Evolutionary conservation across 2,329 filamentous ascomycete genomes (phyloP).

Genomic region (Alternaria tenuissima): DNA sequence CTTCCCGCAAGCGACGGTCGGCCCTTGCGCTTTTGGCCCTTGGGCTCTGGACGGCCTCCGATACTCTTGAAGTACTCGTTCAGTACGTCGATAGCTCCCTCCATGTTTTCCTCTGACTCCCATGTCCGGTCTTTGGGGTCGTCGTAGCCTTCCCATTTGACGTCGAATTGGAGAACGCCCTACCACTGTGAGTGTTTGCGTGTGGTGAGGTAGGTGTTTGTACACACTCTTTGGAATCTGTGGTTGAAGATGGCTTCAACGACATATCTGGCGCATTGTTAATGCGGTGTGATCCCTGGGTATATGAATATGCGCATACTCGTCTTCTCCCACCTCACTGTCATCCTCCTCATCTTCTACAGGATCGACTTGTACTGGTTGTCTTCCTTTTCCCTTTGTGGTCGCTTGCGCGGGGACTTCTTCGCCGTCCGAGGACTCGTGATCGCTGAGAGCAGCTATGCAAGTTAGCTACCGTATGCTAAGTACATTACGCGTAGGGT

Average conservation of each 20-base stretch:
- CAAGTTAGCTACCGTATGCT: slow-evolving; percentile 24
- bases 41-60: slow-evolving; percentile 68
- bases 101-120: slow-evolving; percentile 78
- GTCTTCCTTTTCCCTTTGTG: slow-evolving; percentile 22
- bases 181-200: slow-evolving; percentile 20
- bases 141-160: slow-evolving; percentile 84
- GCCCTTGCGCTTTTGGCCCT: slow-evolving; percentile 63
- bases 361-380: slow-evolving; percentile 11
- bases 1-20: slow-evolving; percentile 31
- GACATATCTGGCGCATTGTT: slow-evolving; percentile 65
- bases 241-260: slow-evolving; percentile 78
- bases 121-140: slow-evolving; percentile 75
- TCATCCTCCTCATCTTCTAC: slow-evolving; percentile 47
- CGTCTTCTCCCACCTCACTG: slow-evolving; percentile 45
- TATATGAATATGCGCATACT: slow-evolving; percentile 53
- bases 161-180: slow-evolving; percentile 64
- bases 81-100: slow-evolving; percentile 62
- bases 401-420: slow-evolving; percentile 36
- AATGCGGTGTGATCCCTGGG: slow-evolving; percentile 21
- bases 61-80: slow-evolving; percentile 69
- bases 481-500: slow-evolving; percentile 11
- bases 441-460: slow-evolving; percentile 52
- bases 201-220: slow-evolving; percentile 35
- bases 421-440: slow-evolving; percentile 47
- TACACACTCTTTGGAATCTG: slow-evolving; percentile 54